These are phyloP conservation scores for Candida corydali DNA, from an alignment of 805 yeast species.

Conservation along the genomic window DNA sequence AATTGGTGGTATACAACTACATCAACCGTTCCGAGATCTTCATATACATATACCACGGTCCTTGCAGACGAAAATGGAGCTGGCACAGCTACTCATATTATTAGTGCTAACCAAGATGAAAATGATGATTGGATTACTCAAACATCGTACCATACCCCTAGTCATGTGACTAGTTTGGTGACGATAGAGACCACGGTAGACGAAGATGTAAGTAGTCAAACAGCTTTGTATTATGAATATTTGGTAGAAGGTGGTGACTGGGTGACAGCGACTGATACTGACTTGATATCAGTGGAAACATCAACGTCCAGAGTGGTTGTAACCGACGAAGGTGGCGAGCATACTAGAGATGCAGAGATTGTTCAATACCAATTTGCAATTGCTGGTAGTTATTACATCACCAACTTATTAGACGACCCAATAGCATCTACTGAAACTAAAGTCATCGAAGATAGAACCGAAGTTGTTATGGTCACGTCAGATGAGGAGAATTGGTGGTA, in stretches of 20 bases:
- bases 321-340: background rate
- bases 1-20: background rate
- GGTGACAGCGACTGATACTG: background rate
- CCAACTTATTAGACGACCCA: background rate
- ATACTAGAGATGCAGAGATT: background rate
- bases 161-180: background rate
- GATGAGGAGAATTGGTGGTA: background rate
- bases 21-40: background rate
- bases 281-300: background rate
- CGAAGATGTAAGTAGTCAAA: background rate
- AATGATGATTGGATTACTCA: background rate
- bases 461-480: background rate
- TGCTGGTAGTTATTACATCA: background rate
- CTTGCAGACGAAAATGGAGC: background rate
- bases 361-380: background rate
- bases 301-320: background rate
- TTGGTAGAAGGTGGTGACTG: background rate
- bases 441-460: background rate
- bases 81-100: background rate
- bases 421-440: background rate
- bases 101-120: background rate
- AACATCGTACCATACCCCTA: background rate
- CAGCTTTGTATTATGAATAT: background rate
- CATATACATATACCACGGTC: background rate
- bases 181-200: background rate